Evolutionary conservation across 176 grass and related monocot species (phyloP).

Genomic region (Dactylis glomerata): DNA sequence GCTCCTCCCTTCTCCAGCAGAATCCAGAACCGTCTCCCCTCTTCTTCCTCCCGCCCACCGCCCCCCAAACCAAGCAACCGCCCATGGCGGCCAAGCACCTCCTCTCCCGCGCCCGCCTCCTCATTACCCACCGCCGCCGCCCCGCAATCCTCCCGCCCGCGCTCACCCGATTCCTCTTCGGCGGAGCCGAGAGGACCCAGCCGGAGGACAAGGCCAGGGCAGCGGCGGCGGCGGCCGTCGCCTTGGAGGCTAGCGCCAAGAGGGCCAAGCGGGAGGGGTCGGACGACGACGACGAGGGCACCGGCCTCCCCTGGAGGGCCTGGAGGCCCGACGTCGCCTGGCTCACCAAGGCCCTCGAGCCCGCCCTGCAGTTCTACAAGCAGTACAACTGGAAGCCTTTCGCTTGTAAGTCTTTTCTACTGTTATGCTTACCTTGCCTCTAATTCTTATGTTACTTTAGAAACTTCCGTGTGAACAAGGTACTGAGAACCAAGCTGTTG

Average conservation of each 20-base stretch:
- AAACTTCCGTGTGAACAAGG: background rate
- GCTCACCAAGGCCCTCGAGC: constrained; percentile 85
- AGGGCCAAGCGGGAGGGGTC: constrained; percentile 7
- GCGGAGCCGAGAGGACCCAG: constrained; percentile 3
- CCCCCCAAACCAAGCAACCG: background rate
- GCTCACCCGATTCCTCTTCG: constrained; percentile 47
- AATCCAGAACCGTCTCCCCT: background rate
- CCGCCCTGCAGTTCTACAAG: constrained; percentile 77
- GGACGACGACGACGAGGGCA: constrained; percentile 36
- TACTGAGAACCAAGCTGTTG: background rate
- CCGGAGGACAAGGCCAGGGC: constrained; percentile 32
- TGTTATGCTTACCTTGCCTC: background rate
- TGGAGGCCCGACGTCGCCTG: constrained; percentile 85
- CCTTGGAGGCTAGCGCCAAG: constrained; percentile 22
- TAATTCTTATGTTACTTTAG: background rate
- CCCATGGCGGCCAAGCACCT: constrained; percentile 65
- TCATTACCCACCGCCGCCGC: constrained; percentile 31
- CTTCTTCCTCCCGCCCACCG: background rate
- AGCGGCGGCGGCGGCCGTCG: constrained; percentile 12
- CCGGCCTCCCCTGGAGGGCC: constrained; percentile 45
- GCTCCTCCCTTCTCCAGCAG: background rate
- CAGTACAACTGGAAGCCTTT: constrained; percentile 85
- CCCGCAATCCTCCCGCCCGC: constrained; percentile 18
- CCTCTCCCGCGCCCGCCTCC: constrained; percentile 40
- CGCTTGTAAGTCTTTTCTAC: constrained; percentile 18